A percentile compares a stretch with the other conserved stretches of the same genome.
Evolutionary conservation across 495 filamentous ascomycete genomes (phyloP).

Genomic region (Xylaria intraflava): DNA sequence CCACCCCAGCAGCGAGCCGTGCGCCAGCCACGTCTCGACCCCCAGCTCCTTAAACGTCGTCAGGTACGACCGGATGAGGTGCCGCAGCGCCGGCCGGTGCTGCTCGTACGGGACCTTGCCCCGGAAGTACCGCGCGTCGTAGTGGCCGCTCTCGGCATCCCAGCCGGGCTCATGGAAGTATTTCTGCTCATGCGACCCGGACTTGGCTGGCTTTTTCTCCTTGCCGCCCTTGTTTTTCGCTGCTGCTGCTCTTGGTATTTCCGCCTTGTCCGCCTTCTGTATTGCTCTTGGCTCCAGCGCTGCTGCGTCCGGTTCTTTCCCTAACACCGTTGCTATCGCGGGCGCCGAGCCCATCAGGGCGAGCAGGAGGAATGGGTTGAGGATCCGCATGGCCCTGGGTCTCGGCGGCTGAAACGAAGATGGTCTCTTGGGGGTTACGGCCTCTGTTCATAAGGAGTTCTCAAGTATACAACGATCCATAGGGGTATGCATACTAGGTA

Average conservation of each 20-base stretch:
- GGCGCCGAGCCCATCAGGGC: background rate
- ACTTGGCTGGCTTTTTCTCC: background rate
- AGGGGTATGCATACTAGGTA: no score
- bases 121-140: slow-evolving; percentile 64
- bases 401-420: background rate
- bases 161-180: slow-evolving; percentile 54
- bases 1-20: slow-evolving; percentile 83
- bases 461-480: background rate
- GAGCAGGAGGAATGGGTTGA: background rate
- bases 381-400: background rate
- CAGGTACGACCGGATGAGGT: slow-evolving; percentile 70
- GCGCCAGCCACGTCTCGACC: slow-evolving; percentile 80
- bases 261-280: background rate
- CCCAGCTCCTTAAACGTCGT: slow-evolving; percentile 54
- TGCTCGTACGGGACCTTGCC: slow-evolving; percentile 54
- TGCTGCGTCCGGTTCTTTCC: background rate
- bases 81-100: slow-evolving; percentile 54
- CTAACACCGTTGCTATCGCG: background rate
- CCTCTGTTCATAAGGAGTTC: background rate
- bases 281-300: background rate
- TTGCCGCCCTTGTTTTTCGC: background rate
- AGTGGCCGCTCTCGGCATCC: slow-evolving; percentile 55
- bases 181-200: slow-evolving; percentile 24
- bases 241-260: background rate
- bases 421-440: background rate